These are phyloP conservation scores for Wickerhamomyces chambardii DNA, from an alignment of 805 yeast species.

Conservation along the genomic window DNA sequence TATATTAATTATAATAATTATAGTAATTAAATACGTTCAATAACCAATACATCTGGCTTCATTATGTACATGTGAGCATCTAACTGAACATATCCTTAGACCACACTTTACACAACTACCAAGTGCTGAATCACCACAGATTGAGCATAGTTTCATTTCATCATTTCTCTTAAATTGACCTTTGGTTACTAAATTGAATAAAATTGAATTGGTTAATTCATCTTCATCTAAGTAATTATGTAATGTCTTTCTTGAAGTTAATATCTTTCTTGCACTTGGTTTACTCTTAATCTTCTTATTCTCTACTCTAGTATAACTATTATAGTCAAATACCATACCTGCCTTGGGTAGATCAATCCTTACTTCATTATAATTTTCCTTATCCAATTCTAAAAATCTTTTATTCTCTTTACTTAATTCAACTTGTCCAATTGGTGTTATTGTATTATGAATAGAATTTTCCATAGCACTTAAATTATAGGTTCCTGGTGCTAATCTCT, in stretches of 20 bases:
- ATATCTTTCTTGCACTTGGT: constrained; percentile 19
- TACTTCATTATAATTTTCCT: constrained; percentile 34
- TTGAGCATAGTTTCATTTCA: constrained; percentile 32
- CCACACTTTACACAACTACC: constrained; percentile 31
- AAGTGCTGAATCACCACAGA: constrained; percentile 34
- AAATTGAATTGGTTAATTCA: constrained; percentile 23
- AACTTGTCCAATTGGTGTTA: constrained; percentile 13
- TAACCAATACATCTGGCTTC: constrained; percentile 33
- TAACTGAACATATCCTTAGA: constrained; percentile 31
- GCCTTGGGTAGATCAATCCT: constrained; percentile 27
- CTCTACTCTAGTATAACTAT: constrained; percentile 4
- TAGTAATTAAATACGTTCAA: too few species aligned
- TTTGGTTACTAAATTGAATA: constrained; percentile 21
- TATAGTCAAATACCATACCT: constrained; percentile 17
- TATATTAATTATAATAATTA: too few species aligned
- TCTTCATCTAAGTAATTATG: constrained; percentile 32
- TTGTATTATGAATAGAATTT: constrained; percentile 17
- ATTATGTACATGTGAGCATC: constrained; percentile 29
- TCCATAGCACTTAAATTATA: constrained; percentile 17
- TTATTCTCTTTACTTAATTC: constrained; percentile 27
- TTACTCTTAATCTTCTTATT: neutral
- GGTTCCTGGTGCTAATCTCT: constrained; percentile 18
- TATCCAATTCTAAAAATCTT: constrained; percentile 30
- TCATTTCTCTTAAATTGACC: constrained; percentile 17
- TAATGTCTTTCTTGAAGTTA: constrained; percentile 31